Conservation (phyloP, 139 green algal genomes). For the Tetraselmis chui region DNA sequence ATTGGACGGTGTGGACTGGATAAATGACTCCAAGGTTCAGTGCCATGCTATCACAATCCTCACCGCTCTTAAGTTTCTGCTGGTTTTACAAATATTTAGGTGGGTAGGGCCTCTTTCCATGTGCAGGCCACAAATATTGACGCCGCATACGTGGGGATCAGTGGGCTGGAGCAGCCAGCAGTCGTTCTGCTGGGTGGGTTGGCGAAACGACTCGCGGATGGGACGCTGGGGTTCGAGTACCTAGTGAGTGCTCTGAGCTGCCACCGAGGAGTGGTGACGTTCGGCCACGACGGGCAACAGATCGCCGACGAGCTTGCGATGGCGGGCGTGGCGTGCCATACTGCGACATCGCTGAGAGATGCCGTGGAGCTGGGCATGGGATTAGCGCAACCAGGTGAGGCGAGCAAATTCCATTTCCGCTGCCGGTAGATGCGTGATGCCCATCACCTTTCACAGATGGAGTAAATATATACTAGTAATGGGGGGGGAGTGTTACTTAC, state of each 20-base stretch:
- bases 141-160: constrained; percentile 22
- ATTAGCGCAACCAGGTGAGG: background rate
- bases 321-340: background rate
- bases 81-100: background rate
- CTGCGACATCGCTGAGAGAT: background rate
- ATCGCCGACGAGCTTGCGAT: constrained; percentile 18
- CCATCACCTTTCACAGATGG: no score
- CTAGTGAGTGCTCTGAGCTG: background rate
- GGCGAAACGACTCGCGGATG: constrained; percentile 16
- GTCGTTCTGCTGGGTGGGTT: constrained; percentile 33
- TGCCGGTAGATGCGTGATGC: background rate
- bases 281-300: constrained; percentile 11
- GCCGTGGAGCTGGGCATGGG: background rate
- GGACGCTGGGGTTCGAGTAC: background rate
- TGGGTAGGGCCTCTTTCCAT: background rate
- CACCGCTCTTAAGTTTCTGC: no score
- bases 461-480: background rate
- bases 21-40: constrained; percentile 41
- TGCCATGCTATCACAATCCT: no score
- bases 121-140: constrained; percentile 40
- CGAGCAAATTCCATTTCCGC: background rate
- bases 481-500: background rate
- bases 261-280: constrained; percentile 1
- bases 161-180: constrained; percentile 6
- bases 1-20: constrained; percentile 17